phyloP scores from a whole-genome alignment of 2,329 filamentous ascomycete genomes.

The Phoma herbarum region DNA sequence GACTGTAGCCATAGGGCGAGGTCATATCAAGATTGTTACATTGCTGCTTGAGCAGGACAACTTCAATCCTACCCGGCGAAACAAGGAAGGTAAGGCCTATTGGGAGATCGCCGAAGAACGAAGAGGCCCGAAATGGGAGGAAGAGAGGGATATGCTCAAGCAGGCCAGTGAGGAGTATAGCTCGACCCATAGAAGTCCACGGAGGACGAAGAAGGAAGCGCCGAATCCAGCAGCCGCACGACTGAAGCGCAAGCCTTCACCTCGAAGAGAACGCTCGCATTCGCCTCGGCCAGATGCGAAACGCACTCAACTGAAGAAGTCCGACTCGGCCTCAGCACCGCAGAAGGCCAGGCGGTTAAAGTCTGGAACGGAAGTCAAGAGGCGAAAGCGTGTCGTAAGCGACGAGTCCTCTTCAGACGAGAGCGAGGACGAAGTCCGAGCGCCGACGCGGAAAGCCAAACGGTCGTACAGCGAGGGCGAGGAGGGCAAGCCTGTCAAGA shows the following conservation, averaged over 20 bases:
- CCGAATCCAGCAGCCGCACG: conserved; percentile 38
- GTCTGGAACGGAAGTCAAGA: conserved; percentile 45
- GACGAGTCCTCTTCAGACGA: conserved; percentile 49
- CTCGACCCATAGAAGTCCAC: conserved; percentile 44
- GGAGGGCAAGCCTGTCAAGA: conserved; percentile 46
- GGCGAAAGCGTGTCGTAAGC: conserved; percentile 44
- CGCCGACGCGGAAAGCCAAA: conserved; percentile 46
- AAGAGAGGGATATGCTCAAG: conserved; percentile 84
- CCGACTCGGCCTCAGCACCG: conserved; percentile 29
- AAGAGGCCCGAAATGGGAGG: conserved; percentile 86
- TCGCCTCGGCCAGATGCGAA: conserved; percentile 45
- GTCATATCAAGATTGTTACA: conserved; percentile 83
- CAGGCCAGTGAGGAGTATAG: conserved; percentile 71
- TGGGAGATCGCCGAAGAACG: conserved; percentile 85
- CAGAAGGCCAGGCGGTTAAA: conserved; percentile 49
- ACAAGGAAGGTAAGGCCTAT: conserved; percentile 81
- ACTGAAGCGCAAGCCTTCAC: conserved; percentile 45
- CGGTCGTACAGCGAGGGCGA: conserved; percentile 49
- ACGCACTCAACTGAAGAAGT: conserved; percentile 37
- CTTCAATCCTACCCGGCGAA: conserved; percentile 82
- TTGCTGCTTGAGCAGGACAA: conserved; percentile 77
- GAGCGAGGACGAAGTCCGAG: conserved; percentile 50
- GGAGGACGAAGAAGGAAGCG: conserved; percentile 46
- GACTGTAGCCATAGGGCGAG: conserved; percentile 89
- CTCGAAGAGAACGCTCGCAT: conserved; percentile 45